Evolutionary conservation across 2,329 filamentous ascomycete species (phyloP).

Genomic region (Colletotrichum filicis): DNA sequence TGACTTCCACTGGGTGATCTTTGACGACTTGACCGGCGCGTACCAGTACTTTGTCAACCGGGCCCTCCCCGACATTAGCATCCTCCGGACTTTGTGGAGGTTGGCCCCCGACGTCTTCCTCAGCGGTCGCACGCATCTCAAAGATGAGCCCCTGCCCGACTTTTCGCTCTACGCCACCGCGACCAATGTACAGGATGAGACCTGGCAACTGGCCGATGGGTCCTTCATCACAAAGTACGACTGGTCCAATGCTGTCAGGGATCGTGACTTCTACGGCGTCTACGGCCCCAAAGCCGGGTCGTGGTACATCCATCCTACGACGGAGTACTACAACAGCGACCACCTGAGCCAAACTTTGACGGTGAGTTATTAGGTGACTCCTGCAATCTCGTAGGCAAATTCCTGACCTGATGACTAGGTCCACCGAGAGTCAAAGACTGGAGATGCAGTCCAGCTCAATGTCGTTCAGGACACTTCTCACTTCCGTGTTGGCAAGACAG

Average conservation of each 20-base stretch:
- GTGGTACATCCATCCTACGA: slow-evolving; percentile 32
- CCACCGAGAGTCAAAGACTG: slow-evolving; percentile 34
- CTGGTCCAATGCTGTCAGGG: slow-evolving; percentile 34
- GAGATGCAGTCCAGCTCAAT: slow-evolving; percentile 31
- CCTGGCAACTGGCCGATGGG: slow-evolving; percentile 30
- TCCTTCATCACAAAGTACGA: slow-evolving; percentile 34
- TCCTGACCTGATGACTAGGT: neutral
- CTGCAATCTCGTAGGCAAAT: neutral
- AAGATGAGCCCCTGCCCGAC: slow-evolving; percentile 32
- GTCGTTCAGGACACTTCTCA: slow-evolving; percentile 34
- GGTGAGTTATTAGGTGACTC: neutral
- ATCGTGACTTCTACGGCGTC: slow-evolving; percentile 34
- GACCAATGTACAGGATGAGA: slow-evolving; percentile 35
- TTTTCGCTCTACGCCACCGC: slow-evolving; percentile 31
- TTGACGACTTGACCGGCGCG: slow-evolving; percentile 31
- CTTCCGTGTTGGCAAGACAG: slow-evolving; percentile 29
- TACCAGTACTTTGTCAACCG: slow-evolving; percentile 36
- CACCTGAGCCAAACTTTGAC: slow-evolving; percentile 32
- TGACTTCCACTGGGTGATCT: slow-evolving; percentile 35
- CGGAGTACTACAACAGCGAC: slow-evolving; percentile 33
- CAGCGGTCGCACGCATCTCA: slow-evolving; percentile 31
- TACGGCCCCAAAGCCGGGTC: slow-evolving; percentile 29
- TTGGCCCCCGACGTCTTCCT: slow-evolving; percentile 28
- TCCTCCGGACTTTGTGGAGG: slow-evolving; percentile 31
- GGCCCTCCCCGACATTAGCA: slow-evolving; percentile 31